These are phyloP conservation scores for Bryoglossum gracile DNA, from an alignment of 495 filamentous ascomycete genomes.

Conservation along the genomic window DNA sequence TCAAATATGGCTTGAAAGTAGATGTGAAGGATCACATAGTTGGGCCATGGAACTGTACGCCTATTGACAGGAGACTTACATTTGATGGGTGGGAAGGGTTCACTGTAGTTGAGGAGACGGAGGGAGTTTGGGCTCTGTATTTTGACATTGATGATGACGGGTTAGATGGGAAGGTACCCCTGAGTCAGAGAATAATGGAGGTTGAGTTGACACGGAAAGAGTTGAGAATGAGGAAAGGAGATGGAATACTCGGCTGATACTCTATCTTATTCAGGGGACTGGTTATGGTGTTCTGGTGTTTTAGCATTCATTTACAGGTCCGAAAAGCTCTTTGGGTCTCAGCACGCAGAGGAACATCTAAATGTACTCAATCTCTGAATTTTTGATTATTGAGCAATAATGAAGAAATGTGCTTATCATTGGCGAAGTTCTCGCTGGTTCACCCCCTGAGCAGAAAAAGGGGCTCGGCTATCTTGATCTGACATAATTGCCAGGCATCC, in stretches of 20 bases:
- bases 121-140: constrained; percentile 37
- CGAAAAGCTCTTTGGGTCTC: too few relatives aligned
- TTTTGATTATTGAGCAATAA: too few relatives aligned
- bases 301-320: too few relatives aligned
- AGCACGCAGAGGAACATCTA: too few relatives aligned
- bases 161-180: constrained; percentile 30
- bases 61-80: constrained; percentile 45
- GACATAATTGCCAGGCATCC: too few relatives aligned
- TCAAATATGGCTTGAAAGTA: constrained; percentile 45
- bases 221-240: constrained; percentile 28
- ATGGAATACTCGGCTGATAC: constrained; percentile 18
- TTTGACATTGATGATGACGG: constrained; percentile 41
- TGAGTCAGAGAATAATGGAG: constrained; percentile 31
- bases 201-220: constrained; percentile 37
- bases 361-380: too few relatives aligned
- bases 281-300: too few relatives aligned
- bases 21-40: constrained; percentile 39
- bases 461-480: too few relatives aligned
- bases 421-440: too few relatives aligned
- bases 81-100: constrained; percentile 50
- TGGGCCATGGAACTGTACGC: constrained; percentile 51
- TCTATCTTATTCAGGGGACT: too few relatives aligned
- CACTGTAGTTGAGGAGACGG: constrained; percentile 34
- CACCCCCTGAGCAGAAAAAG: too few relatives aligned
- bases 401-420: too few relatives aligned